A percentile compares a stretch with the other conserved stretches of the same genome.
These are phyloP conservation scores for Candida ficus DNA, from an alignment of 805 yeast genomes.

Conservation along the genomic window DNA sequence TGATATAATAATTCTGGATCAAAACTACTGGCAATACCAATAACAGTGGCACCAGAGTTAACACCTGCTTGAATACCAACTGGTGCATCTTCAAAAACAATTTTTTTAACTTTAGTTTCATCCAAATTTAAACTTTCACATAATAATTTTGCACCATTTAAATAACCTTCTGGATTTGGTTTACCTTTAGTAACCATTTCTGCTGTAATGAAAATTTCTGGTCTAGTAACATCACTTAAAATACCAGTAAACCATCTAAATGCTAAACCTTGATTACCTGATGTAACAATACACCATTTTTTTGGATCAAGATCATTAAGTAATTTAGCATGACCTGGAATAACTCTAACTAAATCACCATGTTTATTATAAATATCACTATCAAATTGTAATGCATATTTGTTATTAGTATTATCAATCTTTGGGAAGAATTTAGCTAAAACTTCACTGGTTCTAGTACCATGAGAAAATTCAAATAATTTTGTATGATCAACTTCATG, in stretches of 20 bases:
- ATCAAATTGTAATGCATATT: constrained; percentile 52
- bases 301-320: constrained; percentile 51
- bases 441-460: constrained; percentile 78
- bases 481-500: constrained; percentile 59
- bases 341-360: constrained; percentile 69
- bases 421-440: constrained; percentile 71
- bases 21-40: constrained; percentile 82
- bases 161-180: constrained; percentile 83
- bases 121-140: constrained; percentile 32
- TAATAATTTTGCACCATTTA: constrained; percentile 39
- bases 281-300: constrained; percentile 78
- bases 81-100: constrained; percentile 87
- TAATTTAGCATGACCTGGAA: constrained; percentile 69
- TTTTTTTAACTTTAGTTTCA: constrained; percentile 36
- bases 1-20: constrained; percentile 43
- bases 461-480: constrained; percentile 42
- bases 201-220: constrained; percentile 77
- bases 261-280: constrained; percentile 76
- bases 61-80: constrained; percentile 86
- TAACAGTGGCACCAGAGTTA: constrained; percentile 76
- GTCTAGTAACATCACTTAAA: constrained; percentile 54
- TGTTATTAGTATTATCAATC: constrained; percentile 61
- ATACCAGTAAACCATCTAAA: constrained; percentile 62
- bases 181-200: constrained; percentile 77
- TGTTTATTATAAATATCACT: constrained; percentile 64